These are phyloP conservation scores for Solanum piurae DNA, from an alignment of 257 asterid species.

Conservation along the genomic window DNA sequence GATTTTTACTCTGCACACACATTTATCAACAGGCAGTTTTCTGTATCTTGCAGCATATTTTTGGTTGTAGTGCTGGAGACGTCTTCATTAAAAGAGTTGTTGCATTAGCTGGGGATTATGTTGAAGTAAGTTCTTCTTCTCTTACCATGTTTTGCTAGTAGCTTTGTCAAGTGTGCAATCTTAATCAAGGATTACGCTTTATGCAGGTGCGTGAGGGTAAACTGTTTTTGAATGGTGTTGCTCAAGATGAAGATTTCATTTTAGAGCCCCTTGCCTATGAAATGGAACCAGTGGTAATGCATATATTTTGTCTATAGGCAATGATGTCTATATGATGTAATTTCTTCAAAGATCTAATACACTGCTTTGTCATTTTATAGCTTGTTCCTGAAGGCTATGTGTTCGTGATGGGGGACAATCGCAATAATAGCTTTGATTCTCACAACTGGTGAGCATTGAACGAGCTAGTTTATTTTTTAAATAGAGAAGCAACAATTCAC, in stretches of 20 bases:
- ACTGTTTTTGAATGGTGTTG: slow-evolving; percentile 60
- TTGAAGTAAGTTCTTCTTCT: slow-evolving; percentile 40
- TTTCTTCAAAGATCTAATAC: neutral
- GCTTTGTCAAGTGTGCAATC: neutral
- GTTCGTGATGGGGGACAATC: slow-evolving; percentile 94
- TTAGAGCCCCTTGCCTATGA: slow-evolving; percentile 84
- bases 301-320: neutral
- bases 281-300: slow-evolving; percentile 67
- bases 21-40: neutral
- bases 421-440: slow-evolving; percentile 89
- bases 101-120: slow-evolving; percentile 84
- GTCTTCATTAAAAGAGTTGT: slow-evolving; percentile 88
- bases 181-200: neutral
- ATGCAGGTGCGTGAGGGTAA: slow-evolving; percentile 68
- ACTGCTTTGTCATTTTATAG: slow-evolving; percentile 19
- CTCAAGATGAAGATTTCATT: slow-evolving; percentile 78
- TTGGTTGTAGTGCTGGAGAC: slow-evolving; percentile 59
- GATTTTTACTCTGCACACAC: neutral
- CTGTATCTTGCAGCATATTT: slow-evolving; percentile 33
- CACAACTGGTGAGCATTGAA: slow-evolving; percentile 53
- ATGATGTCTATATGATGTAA: neutral
- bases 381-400: slow-evolving; percentile 85
- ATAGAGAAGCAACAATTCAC: neutral
- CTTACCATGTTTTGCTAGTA: neutral
- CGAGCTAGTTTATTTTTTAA: neutral